These are phyloP conservation scores for Ciborinia camelliae DNA, from an alignment of 2,329 filamentous ascomycete genomes.

Conservation along the genomic window DNA sequence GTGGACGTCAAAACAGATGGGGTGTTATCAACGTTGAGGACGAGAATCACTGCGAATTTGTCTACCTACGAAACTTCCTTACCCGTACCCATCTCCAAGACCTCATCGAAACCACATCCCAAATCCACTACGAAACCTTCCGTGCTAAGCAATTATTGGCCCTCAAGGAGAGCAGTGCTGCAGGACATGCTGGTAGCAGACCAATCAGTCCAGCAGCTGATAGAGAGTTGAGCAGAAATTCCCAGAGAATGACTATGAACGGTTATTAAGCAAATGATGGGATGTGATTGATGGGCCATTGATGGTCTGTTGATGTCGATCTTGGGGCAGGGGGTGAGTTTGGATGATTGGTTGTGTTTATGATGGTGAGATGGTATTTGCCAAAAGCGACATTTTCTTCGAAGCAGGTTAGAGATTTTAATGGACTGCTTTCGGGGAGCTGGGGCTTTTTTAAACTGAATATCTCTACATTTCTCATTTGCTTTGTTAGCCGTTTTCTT, in stretches of 20 bases:
- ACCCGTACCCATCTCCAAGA: constrained; percentile 98
- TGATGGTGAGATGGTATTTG: constrained; percentile 35
- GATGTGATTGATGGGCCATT: constrained; percentile 17
- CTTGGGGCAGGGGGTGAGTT: constrained; percentile 14
- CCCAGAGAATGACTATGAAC: constrained; percentile 97
- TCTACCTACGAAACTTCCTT: constrained; percentile 97
- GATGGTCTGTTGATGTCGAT: constrained; percentile 11
- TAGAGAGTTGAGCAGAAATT: constrained; percentile 92
- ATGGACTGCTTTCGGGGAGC: constrained; percentile 28
- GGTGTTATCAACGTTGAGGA: constrained; percentile 99
- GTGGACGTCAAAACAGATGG: constrained; percentile 98
- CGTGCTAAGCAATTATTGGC: constrained; percentile 97
- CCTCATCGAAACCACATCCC: constrained; percentile 96
- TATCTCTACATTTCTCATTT: constrained; percentile 37
- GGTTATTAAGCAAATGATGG: constrained; percentile 66
- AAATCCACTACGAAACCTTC: constrained; percentile 99
- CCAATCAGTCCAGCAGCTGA: constrained; percentile 96
- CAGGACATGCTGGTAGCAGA: constrained; percentile 69
- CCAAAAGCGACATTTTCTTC: constrained; percentile 38
- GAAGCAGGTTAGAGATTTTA: constrained; percentile 33
- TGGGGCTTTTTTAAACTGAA: constrained; percentile 33
- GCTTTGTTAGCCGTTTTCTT: constrained; percentile 38
- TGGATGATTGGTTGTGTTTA: constrained; percentile 27
- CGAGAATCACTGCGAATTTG: constrained; percentile 99
- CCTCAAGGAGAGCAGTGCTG: constrained; percentile 95